Conservation (phyloP, 345 rosid genomes). For the Populus pruinosa region DNA sequence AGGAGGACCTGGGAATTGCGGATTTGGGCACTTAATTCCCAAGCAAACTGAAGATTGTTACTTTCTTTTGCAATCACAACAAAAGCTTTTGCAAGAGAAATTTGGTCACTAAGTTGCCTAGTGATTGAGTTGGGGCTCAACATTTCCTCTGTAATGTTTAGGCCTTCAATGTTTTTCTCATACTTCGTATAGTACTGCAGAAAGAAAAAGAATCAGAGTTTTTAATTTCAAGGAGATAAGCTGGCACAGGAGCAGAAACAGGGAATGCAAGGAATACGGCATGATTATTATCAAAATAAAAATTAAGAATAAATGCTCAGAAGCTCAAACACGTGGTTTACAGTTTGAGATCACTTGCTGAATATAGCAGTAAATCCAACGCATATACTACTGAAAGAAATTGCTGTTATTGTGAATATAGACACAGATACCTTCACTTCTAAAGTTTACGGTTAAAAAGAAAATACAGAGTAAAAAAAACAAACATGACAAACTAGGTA, state of each 20-base stretch:
- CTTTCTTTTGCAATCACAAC: conserved; percentile 94
- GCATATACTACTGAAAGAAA: neutral
- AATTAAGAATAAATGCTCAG: neutral
- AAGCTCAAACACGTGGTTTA: neutral
- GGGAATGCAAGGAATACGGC: neutral
- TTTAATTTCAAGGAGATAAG: neutral
- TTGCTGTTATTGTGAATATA: neutral
- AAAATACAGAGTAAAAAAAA: neutral
- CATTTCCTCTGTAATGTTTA: conserved; percentile 85
- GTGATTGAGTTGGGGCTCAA: conserved; percentile 65
- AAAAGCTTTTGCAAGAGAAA: conserved; percentile 83
- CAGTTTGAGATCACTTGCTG: neutral
- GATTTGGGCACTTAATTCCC: conserved; percentile 95
- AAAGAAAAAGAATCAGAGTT: neutral
- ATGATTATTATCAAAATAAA: neutral
- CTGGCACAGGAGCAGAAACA: neutral
- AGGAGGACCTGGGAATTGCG: conserved; percentile 78
- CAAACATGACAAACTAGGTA: neutral
- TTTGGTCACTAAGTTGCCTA: conserved; percentile 85
- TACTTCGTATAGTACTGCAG: conserved; percentile 48
- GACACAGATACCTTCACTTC: neutral
- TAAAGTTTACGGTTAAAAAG: neutral
- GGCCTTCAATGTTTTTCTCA: conserved; percentile 54
- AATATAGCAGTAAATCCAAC: neutral
- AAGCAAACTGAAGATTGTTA: conserved; percentile 87